Base-by-base conservation (phyloP, 148 eudicot genomes). In the Camellia lanceoleosa region DNA sequence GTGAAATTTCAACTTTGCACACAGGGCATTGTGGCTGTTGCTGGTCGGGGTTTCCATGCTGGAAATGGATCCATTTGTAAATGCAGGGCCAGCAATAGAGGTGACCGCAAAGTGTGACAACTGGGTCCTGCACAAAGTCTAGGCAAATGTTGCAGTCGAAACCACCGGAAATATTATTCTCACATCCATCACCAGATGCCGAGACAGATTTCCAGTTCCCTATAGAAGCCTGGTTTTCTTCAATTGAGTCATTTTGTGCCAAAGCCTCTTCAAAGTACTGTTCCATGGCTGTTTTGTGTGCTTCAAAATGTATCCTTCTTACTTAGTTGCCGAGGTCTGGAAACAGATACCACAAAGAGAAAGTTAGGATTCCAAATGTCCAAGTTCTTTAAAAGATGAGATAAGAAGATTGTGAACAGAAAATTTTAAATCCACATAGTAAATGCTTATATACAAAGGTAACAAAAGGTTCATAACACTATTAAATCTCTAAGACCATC, bases 31-130 rank as follows among this genome's bases (percentile, higher is more conserved):
- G 87, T 2, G 94, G 90, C 16, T 80, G 61, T 64, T 85, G 88
- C 10, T 80, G 77, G 41, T 86, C 72, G 54, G 54, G 73, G 5
- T 69, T 70, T 19, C 81, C 75, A 61, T 83, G 79, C 78, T 82
- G 87, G 43, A 82, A 85, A 64, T 84, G 87, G 16, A 95, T 87
- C 98, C 98, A 95, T 80, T 84, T 85, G 87, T 93, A 95, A 60
- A 95, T 93, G 82, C 98, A 95, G 18, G 96, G 98, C 98, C 98
- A 95, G 76, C 98, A 95, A 72, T 90, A 95, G 79, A 95, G 96
- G 79, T 95, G 98, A 13, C 98, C 98, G 61, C 98, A 93, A 3
- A 95, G 81, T 42, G 97, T 95, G 59, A 95, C 90, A 30, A 95
- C 96, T 0, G 98, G 98, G 43, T 95, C 94, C n/a, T 87, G 91